phyloP scores from a whole-genome alignment of 2,329 filamentous ascomycete species.

The Trichoderma hamatum region DNA sequence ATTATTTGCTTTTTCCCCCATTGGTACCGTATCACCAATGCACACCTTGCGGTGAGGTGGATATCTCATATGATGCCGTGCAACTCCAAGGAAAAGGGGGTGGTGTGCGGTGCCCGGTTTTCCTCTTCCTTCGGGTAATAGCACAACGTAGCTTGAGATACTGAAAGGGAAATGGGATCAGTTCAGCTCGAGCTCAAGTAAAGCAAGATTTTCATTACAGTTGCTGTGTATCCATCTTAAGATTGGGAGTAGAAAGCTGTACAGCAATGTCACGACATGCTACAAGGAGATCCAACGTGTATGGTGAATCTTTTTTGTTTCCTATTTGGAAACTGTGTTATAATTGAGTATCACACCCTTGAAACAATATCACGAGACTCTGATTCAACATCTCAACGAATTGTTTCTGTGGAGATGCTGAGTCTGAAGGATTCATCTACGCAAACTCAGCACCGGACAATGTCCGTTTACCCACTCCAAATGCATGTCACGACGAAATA shows the following conservation, averaged over 20 bases:
- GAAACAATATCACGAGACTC: background rate
- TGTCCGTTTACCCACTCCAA: background rate
- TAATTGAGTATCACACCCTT: background rate
- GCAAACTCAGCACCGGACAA: background rate
- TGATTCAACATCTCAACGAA: background rate
- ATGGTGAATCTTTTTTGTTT: background rate
- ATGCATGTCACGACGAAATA: background rate
- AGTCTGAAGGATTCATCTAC: background rate
- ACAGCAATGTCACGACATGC: background rate
- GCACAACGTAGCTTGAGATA: no score
- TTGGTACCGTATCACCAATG: background rate
- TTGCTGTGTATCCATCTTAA: background rate
- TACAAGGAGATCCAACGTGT: background rate
- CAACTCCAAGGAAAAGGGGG: background rate
- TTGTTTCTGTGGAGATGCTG: background rate
- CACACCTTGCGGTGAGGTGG: background rate
- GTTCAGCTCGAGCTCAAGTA: background rate
- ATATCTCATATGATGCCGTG: background rate
- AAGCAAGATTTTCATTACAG: background rate
- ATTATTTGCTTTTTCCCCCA: background rate
- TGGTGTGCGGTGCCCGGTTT: background rate
- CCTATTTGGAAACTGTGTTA: background rate
- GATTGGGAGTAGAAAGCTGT: background rate
- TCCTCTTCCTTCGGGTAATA: background rate
- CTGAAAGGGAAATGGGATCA: background rate